Evolutionary conservation across 371 early-diverging fungal species (phyloP).

Genomic region (Apophysomyces sp.): DNA sequence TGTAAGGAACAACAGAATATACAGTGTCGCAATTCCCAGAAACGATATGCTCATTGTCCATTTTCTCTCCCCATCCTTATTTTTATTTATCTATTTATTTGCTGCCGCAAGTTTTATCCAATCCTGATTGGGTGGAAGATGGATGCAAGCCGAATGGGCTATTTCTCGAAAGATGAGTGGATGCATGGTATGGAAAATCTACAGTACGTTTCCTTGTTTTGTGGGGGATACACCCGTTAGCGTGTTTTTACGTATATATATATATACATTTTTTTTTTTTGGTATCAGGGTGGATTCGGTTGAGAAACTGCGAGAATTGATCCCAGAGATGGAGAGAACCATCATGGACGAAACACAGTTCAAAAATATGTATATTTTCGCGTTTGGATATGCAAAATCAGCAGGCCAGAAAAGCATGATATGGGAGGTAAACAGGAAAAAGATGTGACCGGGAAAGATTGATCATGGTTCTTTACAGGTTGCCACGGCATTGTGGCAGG

Average conservation of each 20-base stretch:
- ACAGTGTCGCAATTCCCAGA: no score
- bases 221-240: no score
- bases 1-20: constrained; percentile 11
- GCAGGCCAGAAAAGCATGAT: constrained; percentile 43
- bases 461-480: constrained; percentile 9
- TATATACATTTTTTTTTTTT: background rate
- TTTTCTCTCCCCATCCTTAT: background rate
- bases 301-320: constrained; percentile 5
- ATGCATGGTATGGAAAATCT: constrained; percentile 9
- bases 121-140: constrained; percentile 40
- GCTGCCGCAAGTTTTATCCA: constrained; percentile 19
- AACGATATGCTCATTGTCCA: no score
- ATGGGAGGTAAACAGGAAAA: constrained; percentile 28
- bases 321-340: constrained; percentile 10
- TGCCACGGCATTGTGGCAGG: constrained; percentile 37
- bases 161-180: constrained; percentile 21
- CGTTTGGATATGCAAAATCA: constrained; percentile 37
- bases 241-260: background rate
- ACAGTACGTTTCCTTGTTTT: background rate
- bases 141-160: constrained; percentile 36
- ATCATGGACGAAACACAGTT: constrained; percentile 14
- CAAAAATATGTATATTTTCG: constrained; percentile 30
- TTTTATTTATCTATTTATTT: background rate
- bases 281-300: constrained; percentile 17
- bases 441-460: background rate